Conservation (phyloP, 495 filamentous ascomycete genomes). For the Antarctomyces pellizariae region DNA sequence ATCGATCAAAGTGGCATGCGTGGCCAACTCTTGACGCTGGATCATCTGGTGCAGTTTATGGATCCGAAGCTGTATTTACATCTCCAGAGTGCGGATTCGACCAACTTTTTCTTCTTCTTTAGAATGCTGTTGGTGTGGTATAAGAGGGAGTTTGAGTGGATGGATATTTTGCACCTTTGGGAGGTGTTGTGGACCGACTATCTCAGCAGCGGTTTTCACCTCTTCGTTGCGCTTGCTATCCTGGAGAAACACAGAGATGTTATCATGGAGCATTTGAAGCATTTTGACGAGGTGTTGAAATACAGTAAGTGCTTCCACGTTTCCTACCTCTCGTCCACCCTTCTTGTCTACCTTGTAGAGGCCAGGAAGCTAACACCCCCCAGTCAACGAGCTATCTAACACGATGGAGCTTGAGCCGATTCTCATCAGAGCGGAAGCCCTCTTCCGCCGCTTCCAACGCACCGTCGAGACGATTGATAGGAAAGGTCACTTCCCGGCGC, state of each 20-base stretch:
- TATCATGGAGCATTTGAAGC: constrained; percentile 82
- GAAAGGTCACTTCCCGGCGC: constrained; percentile 50
- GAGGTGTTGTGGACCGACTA: constrained; percentile 91
- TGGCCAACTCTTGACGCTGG: constrained; percentile 65
- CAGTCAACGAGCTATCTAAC: constrained; percentile 83
- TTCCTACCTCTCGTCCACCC: not conserved
- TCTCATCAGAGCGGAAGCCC: constrained; percentile 62
- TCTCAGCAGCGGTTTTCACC: constrained; percentile 65
- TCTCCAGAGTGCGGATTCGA: constrained; percentile 69
- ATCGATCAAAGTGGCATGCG: constrained; percentile 93
- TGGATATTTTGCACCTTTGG: constrained; percentile 71
- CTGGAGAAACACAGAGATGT: constrained; percentile 87
- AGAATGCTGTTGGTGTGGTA: constrained; percentile 97
- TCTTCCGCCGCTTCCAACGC: constrained; percentile 73
- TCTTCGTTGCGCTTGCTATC: constrained; percentile 85
- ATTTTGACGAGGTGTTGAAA: constrained; percentile 94
- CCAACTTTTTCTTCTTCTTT: constrained; percentile 99
- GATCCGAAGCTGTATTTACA: constrained; percentile 86
- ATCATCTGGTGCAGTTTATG: constrained; percentile 88
- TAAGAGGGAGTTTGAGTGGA: constrained; percentile 87
- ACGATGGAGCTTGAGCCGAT: constrained; percentile 77
- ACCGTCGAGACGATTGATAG: constrained; percentile 79
- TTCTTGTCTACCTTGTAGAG: constrained; percentile 1
- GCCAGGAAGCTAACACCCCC: constrained; percentile 5
- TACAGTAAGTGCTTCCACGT: constrained; percentile 48